These are phyloP conservation scores for Boletus insuetus DNA, from an alignment of 768 basidiomycete species.

Conservation along the genomic window DNA sequence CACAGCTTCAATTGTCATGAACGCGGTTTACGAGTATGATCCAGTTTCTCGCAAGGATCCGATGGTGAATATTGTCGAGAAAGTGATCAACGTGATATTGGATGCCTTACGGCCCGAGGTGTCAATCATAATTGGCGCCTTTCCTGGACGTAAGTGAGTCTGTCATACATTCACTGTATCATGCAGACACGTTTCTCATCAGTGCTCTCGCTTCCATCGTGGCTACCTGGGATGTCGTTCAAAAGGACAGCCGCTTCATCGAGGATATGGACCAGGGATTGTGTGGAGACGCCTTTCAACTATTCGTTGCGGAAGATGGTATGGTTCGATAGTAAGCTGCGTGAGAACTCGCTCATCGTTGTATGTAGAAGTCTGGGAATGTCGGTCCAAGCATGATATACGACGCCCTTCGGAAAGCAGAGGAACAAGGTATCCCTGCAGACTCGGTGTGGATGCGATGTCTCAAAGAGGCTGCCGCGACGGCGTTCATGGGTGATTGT, in stretches of 20 bases:
- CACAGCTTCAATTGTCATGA: slow-evolving; percentile 11
- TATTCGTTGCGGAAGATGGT: slow-evolving; percentile 8
- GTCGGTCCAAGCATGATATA: neutral
- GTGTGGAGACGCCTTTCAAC: slow-evolving; percentile 9
- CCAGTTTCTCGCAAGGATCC: slow-evolving; percentile 7
- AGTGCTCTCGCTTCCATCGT: slow-evolving; percentile 9
- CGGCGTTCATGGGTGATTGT: slow-evolving; percentile 10
- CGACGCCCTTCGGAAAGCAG: slow-evolving; percentile 6
- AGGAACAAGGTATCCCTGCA: neutral
- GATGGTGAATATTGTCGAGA: slow-evolving; percentile 9
- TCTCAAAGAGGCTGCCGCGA: slow-evolving; percentile 13
- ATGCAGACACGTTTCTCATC: neutral
- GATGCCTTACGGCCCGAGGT: slow-evolving; percentile 6
- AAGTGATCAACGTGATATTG: slow-evolving; percentile 2
- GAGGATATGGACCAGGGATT: slow-evolving; percentile 3
- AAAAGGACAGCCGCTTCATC: slow-evolving; percentile 1
- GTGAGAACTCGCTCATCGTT: neutral
- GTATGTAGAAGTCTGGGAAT: slow-evolving; percentile 5
- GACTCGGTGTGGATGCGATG: slow-evolving; percentile 1
- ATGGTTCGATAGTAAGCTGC: neutral
- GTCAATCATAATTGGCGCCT: slow-evolving; percentile 9
- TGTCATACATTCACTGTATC: neutral
- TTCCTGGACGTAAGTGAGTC: slow-evolving; percentile 11
- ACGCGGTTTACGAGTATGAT: slow-evolving; percentile 16
- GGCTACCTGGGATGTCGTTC: slow-evolving; percentile 14